Base-by-base conservation (phyloP, 2,329 filamentous ascomycete species). In the Monosporascus sp. region DNA sequence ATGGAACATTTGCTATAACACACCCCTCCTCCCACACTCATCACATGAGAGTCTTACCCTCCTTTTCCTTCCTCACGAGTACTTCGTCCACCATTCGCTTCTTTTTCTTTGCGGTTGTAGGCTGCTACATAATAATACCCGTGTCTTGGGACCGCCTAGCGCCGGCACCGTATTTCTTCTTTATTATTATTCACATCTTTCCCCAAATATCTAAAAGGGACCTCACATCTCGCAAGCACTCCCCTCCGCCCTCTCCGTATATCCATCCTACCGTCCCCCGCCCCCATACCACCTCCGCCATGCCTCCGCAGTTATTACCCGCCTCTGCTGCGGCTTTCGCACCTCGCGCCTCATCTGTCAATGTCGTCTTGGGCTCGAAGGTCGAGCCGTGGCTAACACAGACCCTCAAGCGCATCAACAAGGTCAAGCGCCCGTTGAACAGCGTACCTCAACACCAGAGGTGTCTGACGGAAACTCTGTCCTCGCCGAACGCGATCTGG, bases 311-410 rank as follows among this genome's bases (percentile, higher is more conserved):
- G 79, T 80, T 99, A 71, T 79, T 99, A 65, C 94, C 94, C 63
- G 93, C 93, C 58, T 97, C 94, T 66, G 94, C 94, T 62, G 91
- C 92, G 57, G 93, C 94, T 67, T 99, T 97, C 78, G 93, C 93
- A 65, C 93, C 93, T 63, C 84, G 94, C 67, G 82, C 83, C 54
- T 90, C 90, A 48, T 91, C 90, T 25, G 93, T 96, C 72, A 97
- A 95, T 70, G 90, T 99, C 62, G 94, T 99, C 55, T 80, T 99
- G 65, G 89, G 86, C 67, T 88, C 87, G 70, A 96, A 94, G 77
- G 85, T 95, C 66, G 92, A 97, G 76, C 89, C 91, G 55, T 99
- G 94, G 94, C 82, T 97, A 73, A 99, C 94, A 37, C 89, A 92
- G 69, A 96, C 92, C 11, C 80, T 99, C 66, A 97, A 97, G 82